Evolutionary conservation across 2,329 filamentous ascomycete genomes (phyloP).

Genomic region (Endoconidiophora laricicola): DNA sequence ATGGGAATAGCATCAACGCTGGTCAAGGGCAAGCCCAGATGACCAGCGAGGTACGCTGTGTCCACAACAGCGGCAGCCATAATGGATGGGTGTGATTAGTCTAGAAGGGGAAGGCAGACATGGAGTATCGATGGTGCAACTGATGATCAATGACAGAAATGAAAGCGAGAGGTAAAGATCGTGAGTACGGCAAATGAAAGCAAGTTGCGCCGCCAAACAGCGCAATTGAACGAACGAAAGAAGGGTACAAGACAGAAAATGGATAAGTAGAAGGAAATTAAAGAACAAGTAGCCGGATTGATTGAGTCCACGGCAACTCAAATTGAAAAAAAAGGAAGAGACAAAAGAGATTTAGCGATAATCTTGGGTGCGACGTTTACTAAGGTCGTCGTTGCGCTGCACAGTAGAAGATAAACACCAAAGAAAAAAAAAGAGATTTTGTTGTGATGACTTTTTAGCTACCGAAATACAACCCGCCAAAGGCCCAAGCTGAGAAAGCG

Average conservation of each 20-base stretch:
- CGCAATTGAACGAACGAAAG: conserved; percentile 2
- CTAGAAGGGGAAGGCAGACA: conserved; percentile 2
- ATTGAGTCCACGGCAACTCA: too few species aligned
- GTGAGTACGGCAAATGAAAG: background rate
- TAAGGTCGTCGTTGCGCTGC: too few species aligned
- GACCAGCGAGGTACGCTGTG: conserved; percentile 54
- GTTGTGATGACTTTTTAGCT: conserved; percentile 1
- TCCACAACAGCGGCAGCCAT: conserved; percentile 40
- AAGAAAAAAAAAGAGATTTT: background rate
- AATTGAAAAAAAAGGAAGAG: too few species aligned
- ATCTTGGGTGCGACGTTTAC: too few species aligned
- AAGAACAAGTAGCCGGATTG: background rate
- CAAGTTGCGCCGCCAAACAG: background rate
- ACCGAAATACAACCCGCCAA: background rate
- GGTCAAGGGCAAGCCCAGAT: conserved; percentile 50
- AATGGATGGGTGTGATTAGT: conserved; percentile 13
- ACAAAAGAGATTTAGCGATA: too few species aligned
- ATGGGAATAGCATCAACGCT: conserved; percentile 44
- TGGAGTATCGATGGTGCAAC: background rate
- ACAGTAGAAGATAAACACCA: background rate
- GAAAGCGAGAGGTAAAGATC: background rate
- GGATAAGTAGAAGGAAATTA: conserved; percentile 1
- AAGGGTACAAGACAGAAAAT: background rate
- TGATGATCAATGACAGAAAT: background rate
- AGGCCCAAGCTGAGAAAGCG: conserved; percentile 5